These are phyloP conservation scores for Lichtheimia ornata DNA, from an alignment of 371 early-diverging fungal species.

Conservation along the genomic window DNA sequence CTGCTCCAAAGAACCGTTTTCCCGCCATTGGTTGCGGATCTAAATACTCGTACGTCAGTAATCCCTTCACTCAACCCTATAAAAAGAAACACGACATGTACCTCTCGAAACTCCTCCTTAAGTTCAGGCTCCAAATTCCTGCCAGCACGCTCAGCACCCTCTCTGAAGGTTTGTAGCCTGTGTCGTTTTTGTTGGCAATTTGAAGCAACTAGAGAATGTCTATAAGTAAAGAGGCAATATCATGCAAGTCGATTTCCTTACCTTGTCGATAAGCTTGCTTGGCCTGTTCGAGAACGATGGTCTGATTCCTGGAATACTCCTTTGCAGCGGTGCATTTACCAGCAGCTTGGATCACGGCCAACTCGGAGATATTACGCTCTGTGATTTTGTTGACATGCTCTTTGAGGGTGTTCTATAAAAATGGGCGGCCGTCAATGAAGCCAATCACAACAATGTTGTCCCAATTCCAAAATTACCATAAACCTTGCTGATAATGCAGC, in stretches of 20 bases:
- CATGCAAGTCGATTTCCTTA: conserved; percentile 1
- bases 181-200: conserved; percentile 10
- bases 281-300: conserved; percentile 16
- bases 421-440: background rate
- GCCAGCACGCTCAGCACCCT: conserved; percentile 47
- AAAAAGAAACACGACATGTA: conserved; percentile 8
- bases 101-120: conserved; percentile 9
- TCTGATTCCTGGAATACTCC: conserved; percentile 11
- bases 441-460: background rate
- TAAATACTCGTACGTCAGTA: too few relatives aligned
- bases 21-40: conserved; percentile 24
- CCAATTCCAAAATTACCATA: conserved; percentile 2
- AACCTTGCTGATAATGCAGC: conserved; percentile 12
- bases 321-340: conserved; percentile 17
- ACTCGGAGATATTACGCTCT: conserved; percentile 17
- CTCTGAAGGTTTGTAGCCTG: conserved; percentile 23
- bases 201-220: conserved; percentile 3
- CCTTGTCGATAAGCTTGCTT: conserved; percentile 14
- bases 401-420: conserved; percentile 1
- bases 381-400: background rate
- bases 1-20: too few relatives aligned
- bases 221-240: background rate
- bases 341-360: conserved; percentile 20
- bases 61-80: too few relatives aligned
- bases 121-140: conserved; percentile 2